A percentile compares a stretch with the other conserved stretches of the same genome.
phyloP scores from a whole-genome alignment of 2,329 filamentous ascomycete genomes.

The Talaromyces sp. region DNA sequence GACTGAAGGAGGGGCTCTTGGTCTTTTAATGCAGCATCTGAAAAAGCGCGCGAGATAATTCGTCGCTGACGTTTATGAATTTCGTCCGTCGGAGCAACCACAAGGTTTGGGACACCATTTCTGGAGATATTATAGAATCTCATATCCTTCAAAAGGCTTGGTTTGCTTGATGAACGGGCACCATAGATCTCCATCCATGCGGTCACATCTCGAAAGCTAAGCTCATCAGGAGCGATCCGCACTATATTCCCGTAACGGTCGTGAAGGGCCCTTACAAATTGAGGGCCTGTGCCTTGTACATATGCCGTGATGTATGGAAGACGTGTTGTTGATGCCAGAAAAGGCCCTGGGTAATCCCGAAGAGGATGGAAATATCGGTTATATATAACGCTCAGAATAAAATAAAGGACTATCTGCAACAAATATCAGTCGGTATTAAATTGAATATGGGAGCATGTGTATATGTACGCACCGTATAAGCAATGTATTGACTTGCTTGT shows the following conservation, averaged over 20 bases:
- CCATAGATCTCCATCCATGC: neutral
- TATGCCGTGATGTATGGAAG: neutral
- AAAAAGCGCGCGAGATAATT: neutral
- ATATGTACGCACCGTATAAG: too few species aligned
- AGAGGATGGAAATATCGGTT: neutral
- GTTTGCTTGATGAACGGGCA: neutral
- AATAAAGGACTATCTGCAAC: neutral
- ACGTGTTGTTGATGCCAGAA: neutral
- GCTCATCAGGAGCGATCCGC: neutral
- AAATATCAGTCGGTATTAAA: too few species aligned
- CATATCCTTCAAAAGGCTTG: neutral
- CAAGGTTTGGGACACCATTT: neutral
- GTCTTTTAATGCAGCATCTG: neutral
- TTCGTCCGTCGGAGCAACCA: neutral
- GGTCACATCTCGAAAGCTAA: neutral
- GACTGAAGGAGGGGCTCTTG: neutral
- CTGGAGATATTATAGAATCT: neutral
- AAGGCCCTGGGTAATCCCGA: neutral
- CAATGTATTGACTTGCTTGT: too few species aligned
- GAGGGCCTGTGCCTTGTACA: too few species aligned
- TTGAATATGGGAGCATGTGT: too few species aligned
- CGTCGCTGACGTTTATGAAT: neutral
- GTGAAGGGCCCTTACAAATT: neutral
- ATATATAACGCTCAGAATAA: neutral
- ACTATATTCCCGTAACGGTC: neutral